phyloP scores from a whole-genome alignment of 495 filamentous ascomycete genomes.

The Talaromyces stipitatus region DNA sequence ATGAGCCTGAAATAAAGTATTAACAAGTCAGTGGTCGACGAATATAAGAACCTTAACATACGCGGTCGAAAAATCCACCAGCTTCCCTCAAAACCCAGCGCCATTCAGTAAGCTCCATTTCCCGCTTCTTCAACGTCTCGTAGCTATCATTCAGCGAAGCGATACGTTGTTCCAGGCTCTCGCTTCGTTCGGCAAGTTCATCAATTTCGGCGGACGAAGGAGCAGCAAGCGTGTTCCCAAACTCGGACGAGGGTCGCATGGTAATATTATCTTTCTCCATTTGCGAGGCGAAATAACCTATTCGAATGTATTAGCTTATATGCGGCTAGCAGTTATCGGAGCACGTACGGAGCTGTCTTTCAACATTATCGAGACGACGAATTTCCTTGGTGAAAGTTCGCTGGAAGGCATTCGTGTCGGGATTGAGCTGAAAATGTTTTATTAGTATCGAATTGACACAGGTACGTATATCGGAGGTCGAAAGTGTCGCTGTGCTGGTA shows the following conservation, averaged over 20 bases:
- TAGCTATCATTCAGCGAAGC: conserved; percentile 92
- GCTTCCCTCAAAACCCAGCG: conserved; percentile 94
- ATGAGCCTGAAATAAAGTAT: conserved; percentile 50
- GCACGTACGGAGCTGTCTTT: conserved; percentile 84
- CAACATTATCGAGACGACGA: conserved; percentile 92
- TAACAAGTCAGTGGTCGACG: conserved; percentile 17
- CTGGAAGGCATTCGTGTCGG: conserved; percentile 88
- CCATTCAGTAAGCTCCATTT: conserved; percentile 96
- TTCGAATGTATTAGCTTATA: too few relatives aligned
- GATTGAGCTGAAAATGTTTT: conserved; percentile 62
- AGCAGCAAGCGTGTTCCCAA: conserved; percentile 73
- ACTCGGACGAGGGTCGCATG: conserved; percentile 77
- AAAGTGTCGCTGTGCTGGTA: neutral
- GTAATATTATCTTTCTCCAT: conserved; percentile 87
- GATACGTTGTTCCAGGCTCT: conserved; percentile 86
- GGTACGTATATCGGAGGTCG: neutral
- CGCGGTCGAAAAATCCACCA: conserved; percentile 91
- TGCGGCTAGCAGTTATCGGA: too few relatives aligned
- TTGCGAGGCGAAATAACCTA: conserved; percentile 83
- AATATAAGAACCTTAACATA: conserved; percentile 17
- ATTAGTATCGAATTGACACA: neutral
- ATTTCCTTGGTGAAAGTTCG: conserved; percentile 97
- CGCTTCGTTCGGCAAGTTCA: conserved; percentile 82
- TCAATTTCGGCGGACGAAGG: conserved; percentile 91
- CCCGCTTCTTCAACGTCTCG: conserved; percentile 93